These are phyloP conservation scores for Rosa persica DNA, from an alignment of 306 rosid species.

Conservation along the genomic window DNA sequence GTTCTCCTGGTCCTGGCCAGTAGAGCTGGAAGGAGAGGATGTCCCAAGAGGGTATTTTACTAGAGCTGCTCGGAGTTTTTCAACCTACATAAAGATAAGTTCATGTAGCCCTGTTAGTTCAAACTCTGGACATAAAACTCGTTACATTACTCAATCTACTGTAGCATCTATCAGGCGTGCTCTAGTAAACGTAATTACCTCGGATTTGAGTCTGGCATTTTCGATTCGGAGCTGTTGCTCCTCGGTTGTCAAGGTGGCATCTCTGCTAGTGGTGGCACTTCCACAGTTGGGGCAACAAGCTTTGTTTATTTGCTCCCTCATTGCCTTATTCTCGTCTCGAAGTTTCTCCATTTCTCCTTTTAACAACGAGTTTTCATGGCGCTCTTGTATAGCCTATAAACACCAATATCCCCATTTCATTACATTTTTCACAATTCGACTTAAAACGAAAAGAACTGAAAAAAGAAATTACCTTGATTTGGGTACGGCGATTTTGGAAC, in stretches of 20 bases:
- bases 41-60: constrained; percentile 56
- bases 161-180: background rate
- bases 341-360: constrained; percentile 88
- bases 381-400: constrained; percentile 87
- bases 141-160: background rate
- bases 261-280: constrained; percentile 51
- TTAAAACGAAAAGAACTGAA: background rate
- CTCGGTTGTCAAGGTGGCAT: constrained; percentile 59
- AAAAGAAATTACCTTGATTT: constrained; percentile 63
- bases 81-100: constrained; percentile 45
- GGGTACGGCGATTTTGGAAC: constrained; percentile 99
- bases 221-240: constrained; percentile 89
- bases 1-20: constrained; percentile 64
- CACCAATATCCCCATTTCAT: background rate
- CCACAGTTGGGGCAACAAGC: constrained; percentile 94
- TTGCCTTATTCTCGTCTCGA: constrained; percentile 67
- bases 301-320: constrained; percentile 68
- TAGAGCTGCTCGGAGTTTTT: constrained; percentile 62
- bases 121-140: background rate
- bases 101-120: background rate
- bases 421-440: background rate
- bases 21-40: constrained; percentile 70
- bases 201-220: constrained; percentile 91
- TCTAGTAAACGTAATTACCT: constrained; percentile 41
- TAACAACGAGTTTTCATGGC: constrained; percentile 84